Conservation (phyloP, 441 rosid species). For the Syzygium malaccense region DNA sequence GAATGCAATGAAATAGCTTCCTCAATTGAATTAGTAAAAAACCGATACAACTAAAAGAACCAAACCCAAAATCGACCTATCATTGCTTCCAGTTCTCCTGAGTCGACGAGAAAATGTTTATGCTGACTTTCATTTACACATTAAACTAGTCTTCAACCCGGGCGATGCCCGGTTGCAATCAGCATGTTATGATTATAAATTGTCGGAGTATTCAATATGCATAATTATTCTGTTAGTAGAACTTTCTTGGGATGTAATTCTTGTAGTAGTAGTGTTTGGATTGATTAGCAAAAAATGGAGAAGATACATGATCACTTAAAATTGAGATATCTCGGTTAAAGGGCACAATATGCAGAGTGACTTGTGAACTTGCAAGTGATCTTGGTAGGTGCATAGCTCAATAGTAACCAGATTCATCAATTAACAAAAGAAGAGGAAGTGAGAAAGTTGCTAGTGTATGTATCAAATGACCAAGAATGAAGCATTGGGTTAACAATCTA, state of each 20-base stretch:
- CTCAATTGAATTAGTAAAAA: neutral
- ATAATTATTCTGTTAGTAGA: neutral
- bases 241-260: neutral
- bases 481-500: neutral
- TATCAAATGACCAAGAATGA: neutral
- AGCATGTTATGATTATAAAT: neutral
- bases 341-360: neutral
- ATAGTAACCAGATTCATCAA: neutral
- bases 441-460: rapidly evolving
- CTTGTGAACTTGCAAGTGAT: neutral
- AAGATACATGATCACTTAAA: too few species aligned
- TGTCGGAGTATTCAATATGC: neutral
- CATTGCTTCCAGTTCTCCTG: neutral
- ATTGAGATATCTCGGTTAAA: neutral
- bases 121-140: neutral
- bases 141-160: neutral
- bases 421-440: neutral
- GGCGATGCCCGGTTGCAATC: neutral
- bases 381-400: neutral
- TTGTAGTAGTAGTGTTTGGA: neutral
- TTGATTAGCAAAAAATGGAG: neutral
- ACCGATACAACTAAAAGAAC: neutral
- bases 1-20: neutral
- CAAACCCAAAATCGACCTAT: neutral
- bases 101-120: neutral